Evolutionary conservation across 2,329 filamentous ascomycete genomes (phyloP).

Genomic region (Pseudocercospora ulei): DNA sequence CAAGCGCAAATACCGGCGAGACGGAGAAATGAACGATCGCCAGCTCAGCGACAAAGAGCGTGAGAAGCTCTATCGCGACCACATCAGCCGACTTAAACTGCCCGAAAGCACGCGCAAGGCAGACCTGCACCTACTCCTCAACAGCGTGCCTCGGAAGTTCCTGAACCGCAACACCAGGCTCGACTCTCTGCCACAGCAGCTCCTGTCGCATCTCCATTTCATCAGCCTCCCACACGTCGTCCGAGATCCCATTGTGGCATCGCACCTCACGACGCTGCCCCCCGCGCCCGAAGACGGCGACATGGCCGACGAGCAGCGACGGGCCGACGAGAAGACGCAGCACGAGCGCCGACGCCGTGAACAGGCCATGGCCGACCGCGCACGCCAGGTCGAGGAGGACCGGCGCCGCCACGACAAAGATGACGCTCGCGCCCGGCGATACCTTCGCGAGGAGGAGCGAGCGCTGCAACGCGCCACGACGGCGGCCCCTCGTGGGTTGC

Average conservation of each 20-base stretch:
- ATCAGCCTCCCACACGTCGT: conserved; percentile 54
- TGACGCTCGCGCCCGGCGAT: conserved; percentile 18
- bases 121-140: conserved; percentile 58
- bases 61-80: conserved; percentile 70
- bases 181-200: conserved; percentile 50
- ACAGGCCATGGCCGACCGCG: conserved; percentile 22
- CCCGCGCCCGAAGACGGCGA: conserved; percentile 31
- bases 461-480: conserved; percentile 21
- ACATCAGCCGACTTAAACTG: conserved; percentile 56
- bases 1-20: conserved; percentile 77
- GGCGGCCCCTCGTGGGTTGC: conserved; percentile 12
- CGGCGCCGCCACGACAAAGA: conserved; percentile 17
- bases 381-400: conserved; percentile 24
- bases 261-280: conserved; percentile 55
- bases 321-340: conserved; percentile 27
- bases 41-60: conserved; percentile 54
- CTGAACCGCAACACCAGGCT: conserved; percentile 53
- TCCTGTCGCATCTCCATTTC: conserved; percentile 60
- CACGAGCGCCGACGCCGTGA: conserved; percentile 22
- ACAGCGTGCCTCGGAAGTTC: conserved; percentile 47
- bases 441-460: conserved; percentile 21
- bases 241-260: conserved; percentile 56
- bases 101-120: conserved; percentile 57
- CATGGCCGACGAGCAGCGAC: conserved; percentile 46
- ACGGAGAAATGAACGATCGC: conserved; percentile 66